Evolutionary conservation across 2,329 filamentous ascomycete genomes (phyloP), one percentile per base, ranked within the genome.

Genomic region (Trichoderma harzianum): DNA sequence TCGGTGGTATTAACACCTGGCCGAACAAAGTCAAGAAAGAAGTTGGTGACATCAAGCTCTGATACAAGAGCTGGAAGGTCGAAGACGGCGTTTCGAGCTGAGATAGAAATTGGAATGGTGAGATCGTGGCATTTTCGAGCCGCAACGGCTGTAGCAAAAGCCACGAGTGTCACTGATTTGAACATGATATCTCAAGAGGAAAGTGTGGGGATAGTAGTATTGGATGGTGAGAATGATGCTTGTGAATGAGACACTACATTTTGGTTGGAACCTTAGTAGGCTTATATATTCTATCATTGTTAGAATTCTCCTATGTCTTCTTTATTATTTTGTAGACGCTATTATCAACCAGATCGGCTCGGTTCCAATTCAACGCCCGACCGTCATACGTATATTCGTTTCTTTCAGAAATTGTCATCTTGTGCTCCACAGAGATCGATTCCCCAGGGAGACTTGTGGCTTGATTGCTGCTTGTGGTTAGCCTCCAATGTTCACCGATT

Each of bases 11-110:
- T 87, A 57, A 80, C 76, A n/a, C 85, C 85, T 57, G 86, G 84
- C 47, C 82, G 81, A 2, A 83, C 82, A n/a, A 86, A 72, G 69
- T 85, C 82, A 69, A 90, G 79, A 34, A 86, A 79, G 74, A 91
- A 88, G 73, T 86, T 83, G 14, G 87, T 86, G 1, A 86, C 86
- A 3, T 91, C 88, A 39, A 89, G 83, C 75, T 89, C 86, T n/a
- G 78, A 83, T 62, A 79, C 77, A 7, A 87, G 83, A 0, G 84
- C 76, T n/a, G 83, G 74, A 14, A 87, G 71, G 72, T 85, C 79
- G 77, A 90, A 91, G 7, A 85, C 78, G 1, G 80, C 86, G 71
- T 90, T 89, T 28, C 86, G 82, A 0, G 88, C 83, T 2, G 83
- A 83, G 63, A 91, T 84, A 4, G 82, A 79, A 16, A 92, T 82